phyloP scores from a whole-genome alignment of 169 alveolate species.

The Plasmodium sp. region DNA sequence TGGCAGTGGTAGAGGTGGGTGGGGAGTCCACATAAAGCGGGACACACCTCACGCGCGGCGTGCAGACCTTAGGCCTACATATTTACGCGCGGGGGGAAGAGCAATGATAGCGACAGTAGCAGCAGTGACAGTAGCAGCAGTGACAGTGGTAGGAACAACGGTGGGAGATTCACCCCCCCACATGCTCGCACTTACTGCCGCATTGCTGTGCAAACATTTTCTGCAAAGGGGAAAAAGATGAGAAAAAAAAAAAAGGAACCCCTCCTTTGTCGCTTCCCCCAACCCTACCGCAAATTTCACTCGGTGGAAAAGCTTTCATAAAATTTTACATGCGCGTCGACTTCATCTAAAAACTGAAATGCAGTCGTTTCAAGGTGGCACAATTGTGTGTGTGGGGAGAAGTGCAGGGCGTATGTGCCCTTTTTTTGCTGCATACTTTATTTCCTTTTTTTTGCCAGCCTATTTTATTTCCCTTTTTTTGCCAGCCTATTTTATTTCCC shows the following conservation, averaged over 20 bases:
- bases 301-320: slow-evolving; percentile 24
- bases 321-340: slow-evolving; percentile 7
- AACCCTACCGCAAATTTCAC: not conserved
- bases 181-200: not conserved
- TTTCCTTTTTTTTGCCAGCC: not conserved
- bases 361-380: not conserved
- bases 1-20: not conserved
- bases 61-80: not conserved
- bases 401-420: not conserved
- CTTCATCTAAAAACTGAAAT: slow-evolving; percentile 17
- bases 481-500: not conserved
- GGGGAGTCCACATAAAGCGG: not conserved
- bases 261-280: not conserved
- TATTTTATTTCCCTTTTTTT: not conserved
- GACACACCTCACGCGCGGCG: not conserved
- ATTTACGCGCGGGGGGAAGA: not conserved
- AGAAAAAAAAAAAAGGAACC: not conserved
- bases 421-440: not conserved
- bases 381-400: not conserved
- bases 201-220: not conserved
- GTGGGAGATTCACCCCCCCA: not conserved
- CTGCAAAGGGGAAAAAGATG: not conserved
- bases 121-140: not conserved
- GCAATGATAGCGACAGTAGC: too few relatives aligned
- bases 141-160: not conserved